Base-by-base conservation (phyloP, 768 basidiomycete genomes). In the Candolleomyces efflorescens region DNA sequence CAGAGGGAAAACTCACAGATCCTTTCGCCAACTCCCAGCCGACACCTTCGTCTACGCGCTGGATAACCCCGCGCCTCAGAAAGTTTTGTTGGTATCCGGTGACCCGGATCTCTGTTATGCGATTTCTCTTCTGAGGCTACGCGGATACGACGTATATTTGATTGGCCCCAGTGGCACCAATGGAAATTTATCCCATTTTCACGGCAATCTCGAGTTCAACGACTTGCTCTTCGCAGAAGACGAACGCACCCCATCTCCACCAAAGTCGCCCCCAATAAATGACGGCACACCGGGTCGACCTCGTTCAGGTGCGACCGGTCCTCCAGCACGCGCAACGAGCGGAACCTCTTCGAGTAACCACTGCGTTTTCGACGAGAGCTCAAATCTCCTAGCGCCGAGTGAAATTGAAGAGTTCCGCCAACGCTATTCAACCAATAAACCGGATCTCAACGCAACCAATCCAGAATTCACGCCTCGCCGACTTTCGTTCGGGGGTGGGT, bases 81-180 rank as follows among this genome's bases (percentile, higher is more conserved):
- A 43, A 12, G 41, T 43, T 10, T 43, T 43, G 41, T 43, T 43
- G 41, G 41, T 43, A 43, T 43, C 41, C 41, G 41, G 41, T 43
- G 41, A 43, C 41, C 41, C 41, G 23, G 57, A 58, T 38, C n/a
- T 53, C 1, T 41, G 51, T 15, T 58, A 58, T 23, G 51, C 41
- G 17, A 41, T 58, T 11, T 52, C 57, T 7, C 20, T 53, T 39
- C 18, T 58, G 51, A 44, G 52, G n/a, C 13, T 43, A 11, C 50
- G 37, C 12, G 51, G 51, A 10, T 26, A 22, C 24, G 50, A 38
- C 5, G 43, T 23, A 6, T 32, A 37, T 44, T 13, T 58, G 4
- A 22, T 58, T n/a, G 26, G 17, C 13, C 57, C 57, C n/a, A 32
- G 22, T 9, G 15, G 13, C 15, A 27, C 39, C 2, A 39, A 45